These are phyloP conservation scores for Pichia sp. DNA, from an alignment of 1,139 yeast genomes.

Conservation along the genomic window DNA sequence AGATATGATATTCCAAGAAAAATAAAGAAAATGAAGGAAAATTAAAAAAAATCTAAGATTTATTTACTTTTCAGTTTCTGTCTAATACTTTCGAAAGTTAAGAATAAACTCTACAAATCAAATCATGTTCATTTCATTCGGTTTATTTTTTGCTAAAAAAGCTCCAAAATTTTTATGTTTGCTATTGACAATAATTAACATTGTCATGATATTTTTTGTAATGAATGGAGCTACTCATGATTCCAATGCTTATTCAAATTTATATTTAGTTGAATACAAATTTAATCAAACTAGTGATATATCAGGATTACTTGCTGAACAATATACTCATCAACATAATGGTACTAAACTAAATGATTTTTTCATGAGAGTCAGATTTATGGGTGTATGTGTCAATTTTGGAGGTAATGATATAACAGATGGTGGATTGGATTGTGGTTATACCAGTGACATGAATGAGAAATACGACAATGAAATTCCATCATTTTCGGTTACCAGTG, in stretches of 20 bases:
- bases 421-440: slow-evolving; percentile 13
- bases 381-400: slow-evolving; percentile 42
- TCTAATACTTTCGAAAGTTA: no score
- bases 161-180: slow-evolving; percentile 19
- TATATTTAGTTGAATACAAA: slow-evolving; percentile 40
- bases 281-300: slow-evolving; percentile 41
- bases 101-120: no score
- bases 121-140: slow-evolving; percentile 9
- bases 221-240: slow-evolving; percentile 45
- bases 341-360: slow-evolving; percentile 27
- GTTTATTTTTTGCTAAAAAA: slow-evolving; percentile 12
- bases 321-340: slow-evolving; percentile 29
- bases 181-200: slow-evolving; percentile 21
- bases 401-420: slow-evolving; percentile 3
- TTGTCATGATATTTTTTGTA: slow-evolving; percentile 39
- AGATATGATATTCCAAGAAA: no score
- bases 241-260: slow-evolving; percentile 37
- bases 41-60: no score
- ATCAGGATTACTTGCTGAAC: slow-evolving; percentile 32
- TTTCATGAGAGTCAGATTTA: slow-evolving; percentile 42
- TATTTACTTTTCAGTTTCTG: no score
- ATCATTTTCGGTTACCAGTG: slow-evolving; percentile 14
- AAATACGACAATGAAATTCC: slow-evolving; percentile 13
- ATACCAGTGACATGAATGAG: slow-evolving; percentile 12
- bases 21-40: no score